Evolutionary conservation across 1,284 basidiomycete genomes (phyloP).

Genomic region (Cutaneotrichosporon sp.): DNA sequence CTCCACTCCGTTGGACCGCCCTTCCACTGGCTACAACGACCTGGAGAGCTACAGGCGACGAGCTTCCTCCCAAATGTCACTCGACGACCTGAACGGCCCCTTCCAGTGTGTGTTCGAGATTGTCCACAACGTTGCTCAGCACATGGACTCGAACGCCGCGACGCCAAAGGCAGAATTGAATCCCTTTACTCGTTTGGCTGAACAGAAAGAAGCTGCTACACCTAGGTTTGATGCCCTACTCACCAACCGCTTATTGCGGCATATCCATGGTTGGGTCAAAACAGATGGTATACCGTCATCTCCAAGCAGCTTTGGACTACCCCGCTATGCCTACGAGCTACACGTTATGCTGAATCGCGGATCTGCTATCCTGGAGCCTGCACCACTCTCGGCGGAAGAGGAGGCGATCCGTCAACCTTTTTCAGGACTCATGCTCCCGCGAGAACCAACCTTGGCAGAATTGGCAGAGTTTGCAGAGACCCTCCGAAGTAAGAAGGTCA

Average conservation of each 20-base stretch:
- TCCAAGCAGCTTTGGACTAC: constrained; percentile 28
- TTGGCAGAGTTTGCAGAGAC: constrained; percentile 71
- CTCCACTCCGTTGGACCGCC: constrained; percentile 25
- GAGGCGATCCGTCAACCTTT: constrained; percentile 53
- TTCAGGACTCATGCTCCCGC: constrained; percentile 53
- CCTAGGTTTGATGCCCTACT: constrained; percentile 62
- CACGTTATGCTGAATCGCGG: constrained; percentile 45
- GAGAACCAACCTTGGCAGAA: constrained; percentile 71
- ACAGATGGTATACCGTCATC: constrained; percentile 35
- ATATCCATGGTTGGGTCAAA: constrained; percentile 61
- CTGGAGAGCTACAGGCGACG: constrained; percentile 17
- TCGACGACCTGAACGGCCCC: constrained; percentile 13
- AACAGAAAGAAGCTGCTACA: constrained; percentile 38
- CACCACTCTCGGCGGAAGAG: constrained; percentile 50
- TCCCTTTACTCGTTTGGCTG: constrained; percentile 35
- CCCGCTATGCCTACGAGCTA: constrained; percentile 45
- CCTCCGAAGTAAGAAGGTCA: constrained; percentile 72
- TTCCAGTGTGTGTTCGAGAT: constrained; percentile 60
- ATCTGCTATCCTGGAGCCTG: constrained; percentile 40
- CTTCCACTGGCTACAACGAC: constrained; percentile 14
- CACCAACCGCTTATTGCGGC: constrained; percentile 61
- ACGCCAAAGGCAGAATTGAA: constrained; percentile 44
- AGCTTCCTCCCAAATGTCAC: not conserved
- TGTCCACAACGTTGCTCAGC: constrained; percentile 44
- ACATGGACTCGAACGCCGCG: constrained; percentile 26